These are phyloP conservation scores for Magnusiomyces sp. DNA, from an alignment of 1,139 yeast genomes.

Conservation along the genomic window DNA sequence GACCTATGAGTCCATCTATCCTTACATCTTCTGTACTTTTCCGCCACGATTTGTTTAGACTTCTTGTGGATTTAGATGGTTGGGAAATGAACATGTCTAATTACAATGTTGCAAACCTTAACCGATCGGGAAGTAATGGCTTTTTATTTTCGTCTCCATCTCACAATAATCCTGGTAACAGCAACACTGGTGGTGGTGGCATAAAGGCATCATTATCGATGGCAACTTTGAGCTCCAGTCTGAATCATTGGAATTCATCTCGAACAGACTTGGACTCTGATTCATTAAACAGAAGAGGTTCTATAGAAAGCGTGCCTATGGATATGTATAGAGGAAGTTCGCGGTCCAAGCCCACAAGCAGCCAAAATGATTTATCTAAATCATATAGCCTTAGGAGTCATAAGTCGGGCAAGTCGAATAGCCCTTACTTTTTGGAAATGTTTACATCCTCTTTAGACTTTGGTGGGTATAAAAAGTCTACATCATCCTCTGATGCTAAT, in stretches of 20 bases:
- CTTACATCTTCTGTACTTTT: conserved; percentile 23
- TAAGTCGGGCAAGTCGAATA: conserved; percentile 22
- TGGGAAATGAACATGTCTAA: conserved; percentile 5
- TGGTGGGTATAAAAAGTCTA: neutral
- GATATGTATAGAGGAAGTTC: conserved; percentile 7
- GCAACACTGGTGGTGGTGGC: neutral
- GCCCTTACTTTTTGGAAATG: conserved; percentile 26
- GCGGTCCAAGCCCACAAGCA: no score
- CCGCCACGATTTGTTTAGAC: conserved; percentile 24
- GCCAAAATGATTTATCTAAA: conserved; percentile 12
- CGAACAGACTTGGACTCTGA: conserved; percentile 7
- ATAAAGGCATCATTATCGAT: no score
- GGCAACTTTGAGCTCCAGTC: no score
- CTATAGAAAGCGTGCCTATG: conserved; percentile 11
- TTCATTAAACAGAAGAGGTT: conserved; percentile 7
- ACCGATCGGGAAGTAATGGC: neutral
- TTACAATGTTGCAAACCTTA: no score
- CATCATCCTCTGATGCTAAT: conserved; percentile 1
- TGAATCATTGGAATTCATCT: neutral
- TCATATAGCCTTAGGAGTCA: conserved; percentile 19
- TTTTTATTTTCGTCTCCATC: conserved; percentile 1
- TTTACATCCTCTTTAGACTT: conserved; percentile 18
- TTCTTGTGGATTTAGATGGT: conserved; percentile 25
- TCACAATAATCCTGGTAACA: neutral
- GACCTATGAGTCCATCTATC: no score